A percentile compares a stretch with the other conserved stretches of the same genome.
These are phyloP conservation scores for Xylariaceae sp. DNA, from an alignment of 2,329 filamentous ascomycete species.

Conservation along the genomic window DNA sequence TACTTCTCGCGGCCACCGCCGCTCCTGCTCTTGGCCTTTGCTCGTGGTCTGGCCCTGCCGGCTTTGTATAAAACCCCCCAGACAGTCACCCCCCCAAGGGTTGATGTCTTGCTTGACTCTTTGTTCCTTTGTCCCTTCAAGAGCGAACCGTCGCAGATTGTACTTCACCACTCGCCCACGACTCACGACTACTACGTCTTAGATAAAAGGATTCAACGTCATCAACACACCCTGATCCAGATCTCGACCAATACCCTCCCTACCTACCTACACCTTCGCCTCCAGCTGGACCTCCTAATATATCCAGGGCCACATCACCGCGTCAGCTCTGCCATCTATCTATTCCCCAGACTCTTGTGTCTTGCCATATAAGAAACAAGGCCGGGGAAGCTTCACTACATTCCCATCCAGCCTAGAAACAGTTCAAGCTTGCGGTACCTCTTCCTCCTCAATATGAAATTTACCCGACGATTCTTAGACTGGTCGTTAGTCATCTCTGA, in stretches of 20 bases:
- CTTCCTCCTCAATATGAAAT: neutral
- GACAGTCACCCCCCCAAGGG: slow-evolving; percentile 1
- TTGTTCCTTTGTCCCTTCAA: slow-evolving; percentile 16
- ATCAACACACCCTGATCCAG: slow-evolving; percentile 2
- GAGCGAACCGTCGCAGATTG: slow-evolving; percentile 7
- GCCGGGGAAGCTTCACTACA: no score
- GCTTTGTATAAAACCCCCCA: slow-evolving; percentile 12
- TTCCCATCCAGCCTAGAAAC: no score
- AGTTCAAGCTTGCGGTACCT: neutral
- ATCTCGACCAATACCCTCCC: neutral
- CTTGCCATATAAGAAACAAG: neutral
- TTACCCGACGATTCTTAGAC: neutral
- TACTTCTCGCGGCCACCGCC: neutral
- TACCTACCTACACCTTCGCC: neutral
- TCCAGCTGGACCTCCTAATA: neutral
- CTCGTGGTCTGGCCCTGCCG: neutral
- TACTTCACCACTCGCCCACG: slow-evolving; percentile 2
- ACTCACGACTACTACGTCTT: neutral
- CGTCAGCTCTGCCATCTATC: no score
- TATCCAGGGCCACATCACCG: neutral
- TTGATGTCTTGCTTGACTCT: slow-evolving; percentile 2
- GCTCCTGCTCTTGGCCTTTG: neutral
- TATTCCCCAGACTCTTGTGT: neutral
- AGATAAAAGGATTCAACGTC: slow-evolving; percentile 6
- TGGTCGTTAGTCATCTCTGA: neutral